A percentile compares a stretch with the other conserved stretches of the same genome.
Evolutionary conservation across 139 green algal genomes (phyloP).

Genomic region (Closterium sp.): DNA sequence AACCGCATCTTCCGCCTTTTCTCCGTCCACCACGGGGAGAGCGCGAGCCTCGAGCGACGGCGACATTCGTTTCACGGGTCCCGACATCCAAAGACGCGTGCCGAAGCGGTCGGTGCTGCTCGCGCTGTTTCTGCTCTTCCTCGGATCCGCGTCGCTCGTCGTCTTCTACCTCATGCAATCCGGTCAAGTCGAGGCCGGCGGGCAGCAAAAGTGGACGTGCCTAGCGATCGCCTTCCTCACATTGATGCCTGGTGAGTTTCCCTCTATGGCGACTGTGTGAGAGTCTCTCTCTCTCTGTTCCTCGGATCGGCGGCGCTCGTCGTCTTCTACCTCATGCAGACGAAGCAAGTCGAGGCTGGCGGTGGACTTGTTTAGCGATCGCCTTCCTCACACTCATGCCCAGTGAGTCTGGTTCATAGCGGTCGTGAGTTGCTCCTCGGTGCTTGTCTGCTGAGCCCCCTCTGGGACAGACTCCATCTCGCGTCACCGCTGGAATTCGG

Average conservation of each 20-base stretch:
- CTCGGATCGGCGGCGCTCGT: too few species aligned
- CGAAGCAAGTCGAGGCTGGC: too few species aligned
- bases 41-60: neutral
- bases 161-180: neutral
- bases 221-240: neutral
- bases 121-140: neutral
- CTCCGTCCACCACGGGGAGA: neutral
- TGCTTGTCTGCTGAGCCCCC: too few species aligned
- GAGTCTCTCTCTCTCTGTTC: too few species aligned
- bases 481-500: too few species aligned
- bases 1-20: neutral
- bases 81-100: neutral
- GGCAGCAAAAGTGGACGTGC: neutral
- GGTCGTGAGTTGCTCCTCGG: too few species aligned
- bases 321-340: too few species aligned
- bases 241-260: neutral
- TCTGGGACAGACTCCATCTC: too few species aligned
- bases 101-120: neutral
- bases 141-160: neutral
- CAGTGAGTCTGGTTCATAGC: too few species aligned
- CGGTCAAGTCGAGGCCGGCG: neutral
- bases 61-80: neutral
- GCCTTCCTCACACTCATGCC: too few species aligned
- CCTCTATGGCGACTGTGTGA: too few species aligned
- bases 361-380: too few species aligned